phyloP scores from a whole-genome alignment of 208 protist species.

The Leishmania martiniquensis region DNA sequence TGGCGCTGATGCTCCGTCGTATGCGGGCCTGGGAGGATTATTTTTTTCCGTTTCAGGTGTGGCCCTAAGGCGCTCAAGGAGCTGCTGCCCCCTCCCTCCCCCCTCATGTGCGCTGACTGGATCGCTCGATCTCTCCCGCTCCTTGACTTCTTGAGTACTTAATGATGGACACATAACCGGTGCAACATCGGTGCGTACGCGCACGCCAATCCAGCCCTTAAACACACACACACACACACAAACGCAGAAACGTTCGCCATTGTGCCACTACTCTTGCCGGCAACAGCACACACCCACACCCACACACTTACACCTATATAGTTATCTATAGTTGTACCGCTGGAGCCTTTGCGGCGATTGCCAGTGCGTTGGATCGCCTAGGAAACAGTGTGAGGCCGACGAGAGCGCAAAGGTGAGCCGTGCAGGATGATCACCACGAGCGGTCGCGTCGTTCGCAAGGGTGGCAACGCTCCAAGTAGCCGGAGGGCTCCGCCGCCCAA shows the following conservation, averaged over 20 bases:
- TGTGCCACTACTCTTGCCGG: neutral
- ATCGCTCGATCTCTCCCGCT: neutral
- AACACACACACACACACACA: neutral
- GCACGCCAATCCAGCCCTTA: neutral
- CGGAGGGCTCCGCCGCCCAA: conserved; percentile 36
- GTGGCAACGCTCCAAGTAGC: conserved; percentile 23
- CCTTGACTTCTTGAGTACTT: neutral
- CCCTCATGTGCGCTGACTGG: neutral
- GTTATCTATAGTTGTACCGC: neutral
- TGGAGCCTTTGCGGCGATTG: neutral
- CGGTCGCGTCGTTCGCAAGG: conserved; percentile 76
- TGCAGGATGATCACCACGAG: conserved; percentile 65
- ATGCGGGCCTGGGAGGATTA: neutral
- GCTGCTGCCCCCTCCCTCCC: too few species aligned
- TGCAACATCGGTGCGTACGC: neutral
- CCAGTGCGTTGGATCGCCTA: neutral
- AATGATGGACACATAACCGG: neutral
- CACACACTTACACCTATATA: neutral
- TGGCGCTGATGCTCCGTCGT: neutral
- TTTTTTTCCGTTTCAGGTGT: neutral
- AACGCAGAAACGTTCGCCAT: neutral
- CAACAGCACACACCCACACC: neutral
- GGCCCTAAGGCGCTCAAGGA: too few species aligned
- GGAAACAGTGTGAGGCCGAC: neutral
- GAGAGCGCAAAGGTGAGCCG: neutral